Evolutionary conservation across 2,329 filamentous ascomycete genomes (phyloP), one percentile per base, ranked within the genome.

Genomic region (Colletotrichum sojae): DNA sequence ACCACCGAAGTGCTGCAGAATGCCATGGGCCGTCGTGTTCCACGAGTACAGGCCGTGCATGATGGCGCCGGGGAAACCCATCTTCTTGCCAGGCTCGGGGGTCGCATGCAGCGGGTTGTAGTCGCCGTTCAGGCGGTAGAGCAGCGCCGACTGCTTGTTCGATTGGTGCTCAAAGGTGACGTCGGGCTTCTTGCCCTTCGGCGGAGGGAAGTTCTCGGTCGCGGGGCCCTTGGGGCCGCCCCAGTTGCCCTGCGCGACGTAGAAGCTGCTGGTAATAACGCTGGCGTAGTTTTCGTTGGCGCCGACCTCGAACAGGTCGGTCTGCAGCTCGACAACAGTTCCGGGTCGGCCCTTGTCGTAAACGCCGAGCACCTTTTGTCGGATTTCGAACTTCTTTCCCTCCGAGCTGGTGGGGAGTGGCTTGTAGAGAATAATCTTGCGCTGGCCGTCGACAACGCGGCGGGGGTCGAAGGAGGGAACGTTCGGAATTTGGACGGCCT

Each of bases 101-200:
- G 92, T 93, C 6, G 94, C 94, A 78, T 97, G 94, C 43, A 97
- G 90, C 31, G 94, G 95, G 84, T 97, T 97, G 83, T 97, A 97
- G 83, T 97, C 95, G 73, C 94, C 94, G 75, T 97, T 97, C 58
- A 97, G 87, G 71, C 94, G 88, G 81, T 96, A 96, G 63, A 96
- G 84, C 71, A 92, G 88, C 9, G 93, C 89, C 5, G 93, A 93
- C 83, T 95, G 90, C 61, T 83, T 77, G 27, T 84, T 92, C 5
- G 92, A 94, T 80, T 94, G 91, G 75, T 92, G 88, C 75, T 89
- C 87, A 73, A 92, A 88, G 6, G 90, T 87, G 51, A 85, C 88
- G 80, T 97, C 94, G 16, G 94, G 92, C 58, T 84, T 83, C 81
- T 90, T 89, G 71, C 86, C 91, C 77, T 91, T 83, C 8, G 94